Evolutionary conservation across 306 rosid genomes (phyloP).

Genomic region (Coriaria nepalensis): DNA sequence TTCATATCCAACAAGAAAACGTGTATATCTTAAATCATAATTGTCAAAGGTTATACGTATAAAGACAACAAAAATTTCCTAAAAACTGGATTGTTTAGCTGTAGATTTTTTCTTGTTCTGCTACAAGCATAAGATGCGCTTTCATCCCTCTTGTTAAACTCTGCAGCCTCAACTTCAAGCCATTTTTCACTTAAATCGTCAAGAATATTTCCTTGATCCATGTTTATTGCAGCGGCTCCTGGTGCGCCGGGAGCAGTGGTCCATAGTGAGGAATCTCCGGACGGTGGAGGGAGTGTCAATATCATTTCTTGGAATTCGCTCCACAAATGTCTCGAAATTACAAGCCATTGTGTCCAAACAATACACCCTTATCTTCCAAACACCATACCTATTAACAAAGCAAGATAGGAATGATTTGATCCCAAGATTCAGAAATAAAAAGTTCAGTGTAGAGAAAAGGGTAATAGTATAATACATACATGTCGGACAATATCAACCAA

Average conservation of each 20-base stretch:
- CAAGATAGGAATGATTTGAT: no score
- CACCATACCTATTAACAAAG: conserved; percentile 51
- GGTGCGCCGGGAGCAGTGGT: conserved; percentile 89
- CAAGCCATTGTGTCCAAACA: conserved; percentile 76
- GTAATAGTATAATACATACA: conserved; percentile 31
- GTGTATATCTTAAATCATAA: no score
- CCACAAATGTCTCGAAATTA: conserved; percentile 81
- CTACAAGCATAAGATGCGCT: conserved; percentile 79
- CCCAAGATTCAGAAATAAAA: conserved; percentile 3
- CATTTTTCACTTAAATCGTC: conserved; percentile 93
- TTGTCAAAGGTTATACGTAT: no score
- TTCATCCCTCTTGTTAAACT: conserved; percentile 88
- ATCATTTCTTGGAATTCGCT: conserved; percentile 73
- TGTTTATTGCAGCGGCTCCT: conserved; percentile 46
- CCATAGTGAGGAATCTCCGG: conserved; percentile 85
- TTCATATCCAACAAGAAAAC: no score
- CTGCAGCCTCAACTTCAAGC: conserved; percentile 97
- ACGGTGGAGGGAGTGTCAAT: conserved; percentile 82
- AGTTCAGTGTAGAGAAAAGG: neutral
- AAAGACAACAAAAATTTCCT: no score
- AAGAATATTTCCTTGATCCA: conserved; percentile 70
- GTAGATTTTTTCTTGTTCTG: conserved; percentile 50
- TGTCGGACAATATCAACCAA: conserved; percentile 78
- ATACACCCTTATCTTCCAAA: conserved; percentile 69
- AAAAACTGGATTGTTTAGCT: no score